Base-by-base conservation (phyloP, 768 basidiomycete genomes). In the Thelephora aurantiotincta region DNA sequence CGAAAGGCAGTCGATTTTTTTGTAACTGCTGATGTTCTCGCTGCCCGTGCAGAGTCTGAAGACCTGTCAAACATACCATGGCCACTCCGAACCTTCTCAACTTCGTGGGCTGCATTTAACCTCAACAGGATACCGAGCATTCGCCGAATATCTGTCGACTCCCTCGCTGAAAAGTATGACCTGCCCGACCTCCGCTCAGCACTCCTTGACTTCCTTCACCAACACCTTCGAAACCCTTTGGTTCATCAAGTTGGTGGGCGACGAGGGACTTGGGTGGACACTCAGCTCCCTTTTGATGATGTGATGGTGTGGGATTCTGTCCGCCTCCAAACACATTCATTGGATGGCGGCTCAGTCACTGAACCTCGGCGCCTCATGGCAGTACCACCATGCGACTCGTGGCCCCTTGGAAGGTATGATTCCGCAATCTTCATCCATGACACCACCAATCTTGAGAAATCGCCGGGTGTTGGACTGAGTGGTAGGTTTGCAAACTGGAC, bases 71-170 rank as follows among this genome's bases (percentile, higher is more conserved):
- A n/a, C n/a, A n/a, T n/a, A 43, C 35, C 49, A 44, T 46, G 23
- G 23, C 53, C 60, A 46, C 38, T 38, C 6, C 46, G 49, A 11
- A 57, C 53, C 16, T 54, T 51, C 33, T 16, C 48, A 12, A 43
- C 45, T 20, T 14, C 45, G 13, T 51, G 48, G 0, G 51, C 55
- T 2, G 59, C 55, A 3, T 57, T 63, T 45, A 56, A 61, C 46
- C 48, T 67, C 9, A 54, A 51, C 12, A 51, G 51, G 1, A 48
- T 56, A 33, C 58, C 60, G 20, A 43, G 37, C 13, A 43, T 52
- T 20, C 48, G 53, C 20, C 23, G 45, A 18, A 54, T 60, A 23
- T 33, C 51, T 2, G 45, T 66, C 19, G 48, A 58, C n/a, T 47
- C 54, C 33, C 46, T 16, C 35, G 16, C 35, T 36, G 35, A 11